Conservation (phyloP, 208 protist species). For the Trypanosoma brucei region DNA sequence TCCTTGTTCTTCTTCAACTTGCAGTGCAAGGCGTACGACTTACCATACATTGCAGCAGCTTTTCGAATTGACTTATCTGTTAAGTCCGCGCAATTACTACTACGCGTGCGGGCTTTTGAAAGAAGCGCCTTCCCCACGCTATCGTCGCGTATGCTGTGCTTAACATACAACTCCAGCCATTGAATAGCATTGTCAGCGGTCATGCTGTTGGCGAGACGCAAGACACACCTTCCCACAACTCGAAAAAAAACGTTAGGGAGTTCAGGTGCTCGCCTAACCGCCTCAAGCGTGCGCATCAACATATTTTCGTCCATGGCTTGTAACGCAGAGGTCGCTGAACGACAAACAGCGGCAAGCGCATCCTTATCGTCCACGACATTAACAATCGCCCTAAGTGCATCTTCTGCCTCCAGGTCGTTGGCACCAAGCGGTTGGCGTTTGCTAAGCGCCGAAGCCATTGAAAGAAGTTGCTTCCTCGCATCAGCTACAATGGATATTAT, state of each 20-base stretch:
- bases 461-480: neutral
- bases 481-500: slow-evolving; percentile 11
- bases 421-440: slow-evolving; percentile 12
- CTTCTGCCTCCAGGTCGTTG: slow-evolving; percentile 34
- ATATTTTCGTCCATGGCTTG: slow-evolving; percentile 38
- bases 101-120: slow-evolving; percentile 16
- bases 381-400: slow-evolving; percentile 49
- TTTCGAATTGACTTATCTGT: slow-evolving; percentile 19
- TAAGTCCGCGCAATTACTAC: slow-evolving; percentile 4
- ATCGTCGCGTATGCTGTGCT: slow-evolving; percentile 53
- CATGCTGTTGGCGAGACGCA: slow-evolving; percentile 28
- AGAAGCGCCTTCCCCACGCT: slow-evolving; percentile 54
- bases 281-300: slow-evolving; percentile 56
- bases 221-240: slow-evolving; percentile 43
- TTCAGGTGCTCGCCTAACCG: slow-evolving; percentile 16
- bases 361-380: slow-evolving; percentile 16
- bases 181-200: slow-evolving; percentile 40
- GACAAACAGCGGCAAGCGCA: slow-evolving; percentile 37
- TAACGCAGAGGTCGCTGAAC: slow-evolving; percentile 22
- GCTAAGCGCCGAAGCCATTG: slow-evolving; percentile 4
- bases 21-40: slow-evolving; percentile 7
- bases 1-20: slow-evolving; percentile 22
- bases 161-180: slow-evolving; percentile 67
- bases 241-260: slow-evolving; percentile 58
- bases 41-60: slow-evolving; percentile 21